A percentile compares a stretch with the other conserved stretches of the same genome.
These are phyloP conservation scores for Sclerotinia spermophila DNA, from an alignment of 2,329 filamentous ascomycete genomes.

Conservation along the genomic window DNA sequence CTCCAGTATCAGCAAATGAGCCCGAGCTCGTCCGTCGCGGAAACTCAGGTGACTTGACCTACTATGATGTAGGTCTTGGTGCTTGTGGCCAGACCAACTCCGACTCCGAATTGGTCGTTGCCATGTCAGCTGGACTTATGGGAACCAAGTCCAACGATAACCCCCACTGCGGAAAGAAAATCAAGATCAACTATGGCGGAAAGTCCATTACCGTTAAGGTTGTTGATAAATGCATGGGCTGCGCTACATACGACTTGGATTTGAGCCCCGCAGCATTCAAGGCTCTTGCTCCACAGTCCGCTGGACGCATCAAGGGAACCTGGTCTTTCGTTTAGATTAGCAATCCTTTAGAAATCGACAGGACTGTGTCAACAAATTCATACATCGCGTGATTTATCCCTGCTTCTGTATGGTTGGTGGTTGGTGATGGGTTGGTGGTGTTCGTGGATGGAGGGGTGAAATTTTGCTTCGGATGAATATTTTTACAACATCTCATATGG, in stretches of 20 bases:
- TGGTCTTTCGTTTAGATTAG: slow-evolving; percentile 44
- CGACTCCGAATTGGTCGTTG: slow-evolving; percentile 59
- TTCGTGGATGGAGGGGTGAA: neutral
- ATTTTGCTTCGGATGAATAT: neutral
- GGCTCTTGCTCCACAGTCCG: slow-evolving; percentile 46
- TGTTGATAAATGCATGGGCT: slow-evolving; percentile 74
- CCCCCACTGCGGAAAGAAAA: slow-evolving; percentile 64
- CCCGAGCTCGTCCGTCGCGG: slow-evolving; percentile 7
- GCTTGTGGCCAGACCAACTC: slow-evolving; percentile 64
- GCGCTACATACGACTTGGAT: slow-evolving; percentile 54
- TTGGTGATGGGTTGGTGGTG: neutral
- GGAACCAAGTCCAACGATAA: slow-evolving; percentile 61
- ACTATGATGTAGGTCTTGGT: slow-evolving; percentile 66
- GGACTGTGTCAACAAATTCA: neutral
- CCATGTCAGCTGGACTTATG: slow-evolving; percentile 64
- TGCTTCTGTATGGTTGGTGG: neutral
- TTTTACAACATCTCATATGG: neutral
- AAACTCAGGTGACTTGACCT: slow-evolving; percentile 65
- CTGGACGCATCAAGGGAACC: slow-evolving; percentile 42
- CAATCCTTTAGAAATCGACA: neutral
- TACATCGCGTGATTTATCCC: neutral
- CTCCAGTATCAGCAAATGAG: slow-evolving; percentile 11
- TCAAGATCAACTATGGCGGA: slow-evolving; percentile 63
- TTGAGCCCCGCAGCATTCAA: slow-evolving; percentile 54
- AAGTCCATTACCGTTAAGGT: slow-evolving; percentile 56